A percentile compares a stretch with the other conserved stretches of the same genome.
Conservation (phyloP, 73 alveolate genomes). For the Tetrahymena borealis region DNA sequence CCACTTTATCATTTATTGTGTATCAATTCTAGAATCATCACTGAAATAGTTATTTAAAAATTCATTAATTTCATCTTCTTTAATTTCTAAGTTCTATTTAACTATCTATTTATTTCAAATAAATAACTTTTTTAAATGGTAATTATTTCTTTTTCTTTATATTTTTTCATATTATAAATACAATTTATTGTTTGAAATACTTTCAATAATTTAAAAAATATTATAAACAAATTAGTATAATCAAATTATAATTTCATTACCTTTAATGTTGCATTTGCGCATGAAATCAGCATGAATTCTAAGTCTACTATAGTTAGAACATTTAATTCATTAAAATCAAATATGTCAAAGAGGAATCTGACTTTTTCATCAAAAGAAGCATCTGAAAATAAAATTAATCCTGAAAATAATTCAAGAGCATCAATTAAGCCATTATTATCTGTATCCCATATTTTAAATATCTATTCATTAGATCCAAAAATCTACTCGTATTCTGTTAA, state of each 20-base stretch:
- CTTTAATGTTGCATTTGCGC: slow-evolving; percentile 85
- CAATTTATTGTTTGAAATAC: too few species aligned
- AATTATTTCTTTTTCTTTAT: too few species aligned
- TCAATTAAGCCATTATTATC: slow-evolving; percentile 94
- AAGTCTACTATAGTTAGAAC: slow-evolving; percentile 63
- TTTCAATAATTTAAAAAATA: too few species aligned
- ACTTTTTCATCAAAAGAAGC: slow-evolving; percentile 92
- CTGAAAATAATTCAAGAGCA: slow-evolving; percentile 89
- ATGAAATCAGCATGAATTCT: slow-evolving; percentile 82
- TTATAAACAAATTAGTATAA: too few species aligned
- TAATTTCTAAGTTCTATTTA: slow-evolving; percentile 48
- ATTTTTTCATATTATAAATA: too few species aligned
- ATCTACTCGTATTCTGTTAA: slow-evolving; percentile 90
- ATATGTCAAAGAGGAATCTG: slow-evolving; percentile 89
- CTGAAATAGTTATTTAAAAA: slow-evolving; percentile 59
- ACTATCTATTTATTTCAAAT: not conserved
- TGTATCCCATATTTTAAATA: slow-evolving; percentile 90
- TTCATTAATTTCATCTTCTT: slow-evolving; percentile 63
- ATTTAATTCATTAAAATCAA: slow-evolving; percentile 91
- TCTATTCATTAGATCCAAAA: slow-evolving; percentile 77
- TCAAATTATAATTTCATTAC: slow-evolving; percentile 59
- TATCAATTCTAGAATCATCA: slow-evolving; percentile 52
- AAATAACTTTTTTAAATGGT: not conserved
- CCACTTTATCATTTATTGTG: slow-evolving; percentile 56
- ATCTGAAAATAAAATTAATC: slow-evolving; percentile 88